Evolutionary conservation across 2,329 filamentous ascomycete species (phyloP), one percentile per base, ranked within the genome.

Genomic region (Claviceps maximensis): DNA sequence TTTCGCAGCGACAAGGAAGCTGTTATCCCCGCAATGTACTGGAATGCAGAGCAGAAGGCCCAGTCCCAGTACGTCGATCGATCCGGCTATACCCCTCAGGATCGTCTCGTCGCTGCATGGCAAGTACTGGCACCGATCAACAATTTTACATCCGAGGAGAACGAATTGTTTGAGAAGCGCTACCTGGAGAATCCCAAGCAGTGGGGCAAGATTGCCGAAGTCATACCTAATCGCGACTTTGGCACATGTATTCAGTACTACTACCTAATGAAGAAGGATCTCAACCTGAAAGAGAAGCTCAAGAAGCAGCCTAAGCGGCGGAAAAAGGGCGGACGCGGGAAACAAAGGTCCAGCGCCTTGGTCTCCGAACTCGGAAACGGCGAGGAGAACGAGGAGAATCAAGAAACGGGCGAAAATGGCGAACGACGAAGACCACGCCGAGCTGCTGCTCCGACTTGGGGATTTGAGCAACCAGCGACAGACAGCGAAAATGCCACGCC

Each of bases 171-270:
- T 63, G 84, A 89, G 59, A 82, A 84, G 59, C 77, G 80, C 12
- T 91, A 89, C 61, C 74, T 87, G 50, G 84, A 88, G 56, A 79
- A 78, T 54, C 85, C 86, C 0, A 93, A 93, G 73, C 86, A 89
- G 62, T 93, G 86, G 86, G 85, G 86, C 53, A 82, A 80, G 60
- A 82, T 93, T 54, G 84, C 87, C 5, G 80, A 85, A 54, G 75
- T 76, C 25, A 70, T 91, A 6, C 77, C 78, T 0, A 74, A 77
- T 31, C 80, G 87, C 25, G 82, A 86, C 60, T 89, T 88, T 67
- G 84, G 85, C 58, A 80, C 86, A 47, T 89, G 85, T 66, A 93
- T 93, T 59, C 84, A 89, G 63, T 89, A 90, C 66, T 93, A 93
- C 68, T 93, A 93, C 66, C 75, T 87, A 57, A 87, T 84, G 63